phyloP scores from a whole-genome alignment of 1,284 basidiomycete species.

The Leucoagaricus sp. region DNA sequence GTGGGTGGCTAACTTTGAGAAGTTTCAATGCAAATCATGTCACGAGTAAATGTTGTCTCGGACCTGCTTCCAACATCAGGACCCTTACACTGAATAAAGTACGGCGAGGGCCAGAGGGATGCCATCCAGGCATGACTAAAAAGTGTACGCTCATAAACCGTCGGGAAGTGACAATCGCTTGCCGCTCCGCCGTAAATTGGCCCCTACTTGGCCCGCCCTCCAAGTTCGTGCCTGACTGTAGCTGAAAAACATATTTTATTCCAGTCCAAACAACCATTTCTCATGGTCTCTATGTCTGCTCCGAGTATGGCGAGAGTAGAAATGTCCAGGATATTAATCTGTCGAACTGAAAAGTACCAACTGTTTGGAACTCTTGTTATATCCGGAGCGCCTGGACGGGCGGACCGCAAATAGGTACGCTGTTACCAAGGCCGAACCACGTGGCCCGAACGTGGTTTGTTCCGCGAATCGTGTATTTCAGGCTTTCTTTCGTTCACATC shows the following conservation, averaged over 20 bases:
- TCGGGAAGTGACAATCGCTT: not conserved
- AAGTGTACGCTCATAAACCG: not conserved
- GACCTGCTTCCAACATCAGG: constrained; percentile 5
- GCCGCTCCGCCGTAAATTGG: too few species aligned
- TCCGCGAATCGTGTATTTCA: constrained; percentile 22
- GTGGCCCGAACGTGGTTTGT: constrained; percentile 38
- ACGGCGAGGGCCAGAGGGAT: too few species aligned
- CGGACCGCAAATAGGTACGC: constrained; percentile 26
- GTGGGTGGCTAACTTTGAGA: not conserved
- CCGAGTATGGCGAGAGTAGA: too few species aligned
- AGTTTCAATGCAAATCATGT: constrained; percentile 7
- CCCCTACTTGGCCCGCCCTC: too few species aligned
- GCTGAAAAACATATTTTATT: too few species aligned
- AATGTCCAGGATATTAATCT: not conserved
- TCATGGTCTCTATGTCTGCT: too few species aligned
- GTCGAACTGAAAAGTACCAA: not conserved
- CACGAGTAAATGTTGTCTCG: constrained; percentile 1
- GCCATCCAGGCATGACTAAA: not conserved
- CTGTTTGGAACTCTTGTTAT: constrained; percentile 1
- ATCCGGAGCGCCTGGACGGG: constrained; percentile 13
- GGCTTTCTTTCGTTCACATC: constrained; percentile 16
- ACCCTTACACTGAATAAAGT: not conserved
- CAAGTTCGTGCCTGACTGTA: too few species aligned
- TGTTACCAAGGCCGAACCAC: constrained; percentile 30
- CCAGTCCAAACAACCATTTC: too few species aligned